Conservation (phyloP, 2,329 filamentous ascomycete genomes). For the Neofusicoccum cordaticola region DNA sequence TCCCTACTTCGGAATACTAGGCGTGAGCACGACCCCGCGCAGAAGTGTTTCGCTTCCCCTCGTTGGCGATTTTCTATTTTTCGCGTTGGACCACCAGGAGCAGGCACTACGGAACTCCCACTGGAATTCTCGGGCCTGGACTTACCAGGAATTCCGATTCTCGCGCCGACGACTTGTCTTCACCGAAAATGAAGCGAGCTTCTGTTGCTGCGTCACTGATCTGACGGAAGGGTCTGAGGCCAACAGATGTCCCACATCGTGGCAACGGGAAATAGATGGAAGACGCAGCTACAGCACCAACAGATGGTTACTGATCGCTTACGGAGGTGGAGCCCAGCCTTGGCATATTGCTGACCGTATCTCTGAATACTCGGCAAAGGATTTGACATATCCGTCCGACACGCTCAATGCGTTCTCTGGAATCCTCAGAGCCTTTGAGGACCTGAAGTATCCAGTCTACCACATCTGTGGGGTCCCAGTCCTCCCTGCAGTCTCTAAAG, state of each 20-base stretch:
- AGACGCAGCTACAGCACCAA: background rate
- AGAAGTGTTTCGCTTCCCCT: background rate
- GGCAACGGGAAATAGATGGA: too few relatives aligned
- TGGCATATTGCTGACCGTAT: background rate
- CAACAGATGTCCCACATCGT: too few relatives aligned
- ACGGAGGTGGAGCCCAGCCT: background rate
- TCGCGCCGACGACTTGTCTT: background rate
- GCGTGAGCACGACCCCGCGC: slow-evolving; percentile 4
- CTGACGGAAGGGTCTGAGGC: background rate
- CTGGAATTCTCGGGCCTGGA: background rate
- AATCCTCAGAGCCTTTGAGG: background rate
- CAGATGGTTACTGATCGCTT: background rate
- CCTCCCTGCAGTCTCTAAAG: background rate
- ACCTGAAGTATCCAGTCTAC: background rate
- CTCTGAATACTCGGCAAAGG: background rate
- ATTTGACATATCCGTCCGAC: background rate
- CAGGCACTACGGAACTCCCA: background rate
- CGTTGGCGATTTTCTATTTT: background rate
- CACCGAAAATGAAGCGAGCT: background rate
- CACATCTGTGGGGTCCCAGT: background rate
- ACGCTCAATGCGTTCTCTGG: background rate
- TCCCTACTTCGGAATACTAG: slow-evolving; percentile 38
- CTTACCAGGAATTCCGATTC: background rate
- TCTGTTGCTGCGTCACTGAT: background rate
- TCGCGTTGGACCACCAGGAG: background rate